Conservation (phyloP, 441 rosid genomes). For the Hura crepitans region DNA sequence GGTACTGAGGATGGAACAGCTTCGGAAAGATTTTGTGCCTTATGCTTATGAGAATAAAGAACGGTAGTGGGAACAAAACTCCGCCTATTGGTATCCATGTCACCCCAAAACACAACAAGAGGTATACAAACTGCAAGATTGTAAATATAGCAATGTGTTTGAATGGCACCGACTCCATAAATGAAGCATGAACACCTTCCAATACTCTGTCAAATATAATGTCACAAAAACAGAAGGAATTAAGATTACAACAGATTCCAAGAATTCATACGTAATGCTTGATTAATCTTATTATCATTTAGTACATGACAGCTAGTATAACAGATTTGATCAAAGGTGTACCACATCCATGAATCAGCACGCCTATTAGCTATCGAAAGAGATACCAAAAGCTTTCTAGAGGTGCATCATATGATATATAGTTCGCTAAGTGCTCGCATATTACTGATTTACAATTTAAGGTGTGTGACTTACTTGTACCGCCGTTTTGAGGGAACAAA, state of each 20-base stretch:
- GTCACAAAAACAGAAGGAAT: too few relatives aligned
- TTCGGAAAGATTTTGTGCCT: constrained; percentile 47
- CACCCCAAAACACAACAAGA: constrained; percentile 43
- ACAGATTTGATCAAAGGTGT: too few relatives aligned
- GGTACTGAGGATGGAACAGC: constrained; percentile 30
- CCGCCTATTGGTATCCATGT: constrained; percentile 63
- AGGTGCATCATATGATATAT: neutral
- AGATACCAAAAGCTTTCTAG: neutral
- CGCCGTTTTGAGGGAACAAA: constrained; percentile 42
- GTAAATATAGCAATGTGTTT: constrained; percentile 41
- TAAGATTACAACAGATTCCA: too few relatives aligned
- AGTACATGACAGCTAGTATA: too few relatives aligned
- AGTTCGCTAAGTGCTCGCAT: neutral
- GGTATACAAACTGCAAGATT: constrained; percentile 46
- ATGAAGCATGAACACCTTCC: constrained; percentile 49
- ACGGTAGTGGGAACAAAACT: constrained; percentile 51
- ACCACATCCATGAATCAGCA: too few relatives aligned
- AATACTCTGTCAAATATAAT: constrained; percentile 31
- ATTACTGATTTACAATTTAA: neutral
- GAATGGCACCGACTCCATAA: constrained; percentile 46
- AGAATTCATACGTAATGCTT: too few relatives aligned
- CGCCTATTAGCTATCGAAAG: neutral
- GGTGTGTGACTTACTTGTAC: constrained; percentile 56
- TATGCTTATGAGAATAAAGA: constrained; percentile 46
- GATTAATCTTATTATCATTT: too few relatives aligned